Evolutionary conservation across 129 eudicot species (phyloP), one percentile per base, ranked within the genome.

Genomic region (Centrapalus pauciflorus): DNA sequence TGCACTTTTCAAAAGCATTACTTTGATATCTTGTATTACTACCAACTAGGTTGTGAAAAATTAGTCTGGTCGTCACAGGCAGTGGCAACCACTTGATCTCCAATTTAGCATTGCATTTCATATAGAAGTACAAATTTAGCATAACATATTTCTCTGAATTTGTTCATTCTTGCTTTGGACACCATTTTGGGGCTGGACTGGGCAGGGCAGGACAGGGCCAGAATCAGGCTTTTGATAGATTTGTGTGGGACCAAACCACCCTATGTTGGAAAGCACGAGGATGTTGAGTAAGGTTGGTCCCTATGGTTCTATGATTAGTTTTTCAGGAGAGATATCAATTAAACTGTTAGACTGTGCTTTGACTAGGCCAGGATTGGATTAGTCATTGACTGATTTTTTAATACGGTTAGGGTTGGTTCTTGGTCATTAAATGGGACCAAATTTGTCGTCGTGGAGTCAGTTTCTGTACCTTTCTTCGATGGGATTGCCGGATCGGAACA

Each of bases 1-100:
- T 52, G 40, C n/a, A 71, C 62, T 33, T 71, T 48, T 35, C 16
- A 40, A 30, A 56, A 35, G 25, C 62, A 32, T 46, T 16, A 11
- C 33, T 32, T 33, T 56, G 55, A 57, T 32, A 55, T 55, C 66
- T 55, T 74, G 73, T 65, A 32, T 74, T 35, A 66, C 3, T 65
- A 24, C 66, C 21, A 20, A 65, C 45, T 71, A 63, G 57, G 60
- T 33, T 63, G 46, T 38, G 64, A 16, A 40, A 72, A 34, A 25
- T 35, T 41, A 23, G 43, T 56, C 5, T 69, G 32, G 56, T 41
- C 66, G 34, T 33, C 34, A 52, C 50, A 48, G 30, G 57, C 24
- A 52, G 35, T 54, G 16, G 27, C 76, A 61, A 61, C 58, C 52
- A 72, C 51, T 43, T 64, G 48, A 65, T 45, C 61, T 55, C 55